Base-by-base conservation (phyloP, 2,329 filamentous ascomycete genomes). In the Fusarium sublunatum region DNA sequence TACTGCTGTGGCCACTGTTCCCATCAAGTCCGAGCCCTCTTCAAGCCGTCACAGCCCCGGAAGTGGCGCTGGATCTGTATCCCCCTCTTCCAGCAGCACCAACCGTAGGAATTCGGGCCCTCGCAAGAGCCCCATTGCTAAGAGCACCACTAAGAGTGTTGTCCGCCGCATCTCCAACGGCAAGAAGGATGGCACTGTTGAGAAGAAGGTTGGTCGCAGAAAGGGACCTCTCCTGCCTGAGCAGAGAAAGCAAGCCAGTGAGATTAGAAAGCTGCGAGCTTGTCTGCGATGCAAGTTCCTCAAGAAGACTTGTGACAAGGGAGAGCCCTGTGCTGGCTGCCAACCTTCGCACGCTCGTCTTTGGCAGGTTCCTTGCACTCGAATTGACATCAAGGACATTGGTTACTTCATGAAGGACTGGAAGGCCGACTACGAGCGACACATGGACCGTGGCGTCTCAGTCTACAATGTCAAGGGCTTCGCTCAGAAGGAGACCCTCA, bases 341-440 rank as follows among this genome's bases (percentile, higher is more conserved):
- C 91, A 97, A 80, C 94, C 94, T 46, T 96, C 93, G 19, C 94
- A 98, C 77, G 94, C 94, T 64, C 89, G 94, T 65, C 84, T 98
- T 48, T 98, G 94, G 94, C 93, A 97, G 79, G 94, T 98, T 40
- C 94, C 94, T 60, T 98, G 94, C 83, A 98, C 94, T 36, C 91
- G 94, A 61, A 97, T 97, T 73, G 94, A 97, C 77, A 98, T 98
- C 83, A 97, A 97, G 85, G 94, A 98, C 72, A 96, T 98, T 72
- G 91, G 88, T 39, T 97, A 96, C 78, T 98, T 98, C 83, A 95
- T 97, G 91, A 97, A 97, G 83, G 94, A 97, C 78, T 98, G 93
- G 93, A 96, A 94, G 80, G 93, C 93, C 40, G 94, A 98, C 76
- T 97, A 95, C 72, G 93, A 97, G 79, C 90, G 93, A 69, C 93